These are phyloP conservation scores for Choiromyces venosus DNA, from an alignment of 495 filamentous ascomycete genomes.

Conservation along the genomic window DNA sequence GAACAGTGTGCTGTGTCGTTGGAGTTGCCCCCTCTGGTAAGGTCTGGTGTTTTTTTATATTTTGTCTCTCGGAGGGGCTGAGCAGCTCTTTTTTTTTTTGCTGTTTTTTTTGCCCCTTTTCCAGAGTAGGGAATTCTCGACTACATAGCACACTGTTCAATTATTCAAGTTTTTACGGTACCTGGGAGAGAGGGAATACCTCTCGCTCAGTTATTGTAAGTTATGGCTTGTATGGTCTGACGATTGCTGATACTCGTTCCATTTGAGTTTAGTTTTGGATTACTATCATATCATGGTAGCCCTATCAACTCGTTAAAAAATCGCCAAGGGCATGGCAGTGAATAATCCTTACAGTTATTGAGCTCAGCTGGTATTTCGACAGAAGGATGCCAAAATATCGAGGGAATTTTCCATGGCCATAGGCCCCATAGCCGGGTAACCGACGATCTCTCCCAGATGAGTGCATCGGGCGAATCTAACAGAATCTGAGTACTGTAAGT, in stretches of 20 bases:
- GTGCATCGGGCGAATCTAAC: background rate
- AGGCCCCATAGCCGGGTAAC: background rate
- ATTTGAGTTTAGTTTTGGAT: background rate
- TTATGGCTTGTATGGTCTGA: background rate
- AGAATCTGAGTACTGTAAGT: background rate
- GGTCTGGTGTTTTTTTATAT: no score
- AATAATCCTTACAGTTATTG: background rate
- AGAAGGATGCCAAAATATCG: background rate
- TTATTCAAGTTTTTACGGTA: no score
- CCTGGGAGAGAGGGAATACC: no score
- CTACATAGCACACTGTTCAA: no score
- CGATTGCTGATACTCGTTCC: background rate
- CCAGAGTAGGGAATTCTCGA: no score
- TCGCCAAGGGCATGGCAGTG: background rate
- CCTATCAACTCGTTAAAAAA: background rate
- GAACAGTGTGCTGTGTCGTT: no score
- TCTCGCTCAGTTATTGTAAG: background rate
- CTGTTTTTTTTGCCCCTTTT: no score
- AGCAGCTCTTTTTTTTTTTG: no score
- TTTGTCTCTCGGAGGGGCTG: no score
- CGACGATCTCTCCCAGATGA: background rate
- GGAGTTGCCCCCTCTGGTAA: no score
- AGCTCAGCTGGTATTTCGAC: background rate
- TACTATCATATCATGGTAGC: background rate
- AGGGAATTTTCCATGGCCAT: background rate